Evolutionary conservation across 2,329 filamentous ascomycete species (phyloP).

Genomic region (Lachnellula subtilissima): DNA sequence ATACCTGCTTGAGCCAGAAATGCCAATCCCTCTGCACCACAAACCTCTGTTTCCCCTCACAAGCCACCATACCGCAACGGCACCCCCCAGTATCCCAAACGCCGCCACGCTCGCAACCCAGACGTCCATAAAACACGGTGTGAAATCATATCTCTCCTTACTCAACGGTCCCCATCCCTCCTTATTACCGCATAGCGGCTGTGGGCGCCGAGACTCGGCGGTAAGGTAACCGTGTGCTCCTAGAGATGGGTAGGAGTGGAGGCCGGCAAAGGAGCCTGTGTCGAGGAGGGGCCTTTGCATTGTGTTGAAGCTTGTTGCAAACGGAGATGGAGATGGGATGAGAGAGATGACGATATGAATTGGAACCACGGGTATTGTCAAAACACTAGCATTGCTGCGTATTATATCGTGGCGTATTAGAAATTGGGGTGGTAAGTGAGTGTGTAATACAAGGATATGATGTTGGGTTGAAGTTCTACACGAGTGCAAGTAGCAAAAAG

Average conservation of each 20-base stretch:
- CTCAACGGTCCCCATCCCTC: constrained; percentile 97
- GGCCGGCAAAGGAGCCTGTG: constrained; percentile 59
- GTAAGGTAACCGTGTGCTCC: constrained; percentile 53
- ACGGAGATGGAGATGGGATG: neutral
- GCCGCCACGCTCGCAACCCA: constrained; percentile 74
- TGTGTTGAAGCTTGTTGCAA: neutral
- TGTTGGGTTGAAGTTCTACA: too few species aligned
- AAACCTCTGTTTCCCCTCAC: constrained; percentile 59
- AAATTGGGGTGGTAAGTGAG: too few species aligned
- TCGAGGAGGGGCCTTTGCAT: constrained; percentile 28
- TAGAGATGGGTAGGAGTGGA: constrained; percentile 43
- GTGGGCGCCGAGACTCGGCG: constrained; percentile 36
- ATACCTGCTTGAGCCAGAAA: constrained; percentile 87
- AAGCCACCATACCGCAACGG: constrained; percentile 75
- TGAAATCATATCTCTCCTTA: constrained; percentile 84
- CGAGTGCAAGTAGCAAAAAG: too few species aligned
- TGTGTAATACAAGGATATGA: too few species aligned
- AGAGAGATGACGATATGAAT: neutral
- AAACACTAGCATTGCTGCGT: too few species aligned
- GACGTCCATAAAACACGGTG: constrained; percentile 93
- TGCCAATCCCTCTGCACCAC: constrained; percentile 79
- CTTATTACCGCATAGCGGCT: constrained; percentile 78
- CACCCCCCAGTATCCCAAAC: constrained; percentile 74
- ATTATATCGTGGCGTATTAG: too few species aligned
- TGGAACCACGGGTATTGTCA: neutral